Evolutionary conservation across 2,329 filamentous ascomycete species (phyloP), one percentile per base, ranked within the genome.

Genomic region (Microcyclospora pomicola): DNA sequence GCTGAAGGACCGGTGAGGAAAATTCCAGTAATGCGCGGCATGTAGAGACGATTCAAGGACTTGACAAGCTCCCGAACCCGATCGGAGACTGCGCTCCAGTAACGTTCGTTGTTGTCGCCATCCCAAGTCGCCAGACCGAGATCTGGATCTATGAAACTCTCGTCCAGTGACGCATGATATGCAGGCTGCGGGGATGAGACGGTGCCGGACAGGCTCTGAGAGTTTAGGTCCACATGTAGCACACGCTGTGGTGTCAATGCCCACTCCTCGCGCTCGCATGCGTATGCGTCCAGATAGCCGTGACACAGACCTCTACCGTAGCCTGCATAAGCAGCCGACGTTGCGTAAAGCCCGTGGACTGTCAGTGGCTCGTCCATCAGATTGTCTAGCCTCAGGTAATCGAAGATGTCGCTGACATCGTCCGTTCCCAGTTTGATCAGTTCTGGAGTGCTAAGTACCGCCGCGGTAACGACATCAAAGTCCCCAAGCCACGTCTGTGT

Each of bases 1-100:
- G 35, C 35, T n/a, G 15, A 31, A 37, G 35, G 35, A 12, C 35
- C 35, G 12, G 35, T 31, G 6, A 37, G 35, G 24, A 37, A 12
- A 12, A 37, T 11, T 15, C 12, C 12, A 28, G 24, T 14, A 10
- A 37, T 15, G 19, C 6, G 30, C 9, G 30, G 30, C 30, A 31
- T 31, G 30, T 31, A 31, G 30, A 31, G 6, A 31, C 30, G 30
- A 31, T 31, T 31, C 30, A 31, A 15, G 15, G 30, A 31, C n/a
- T 31, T 31, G 30, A 15, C 30, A 15, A 31, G 30, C 30, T 31
- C 30, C 15, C 15, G n/a, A 9, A 31, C 9, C 15, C 30, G 30
- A 31, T 13, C 15, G 30, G 30, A 31, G 9, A 31, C 15, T 9
- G 30, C 15, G 9, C 6, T 31, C 30, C 30, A 31, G 30, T 31